Base-by-base conservation (phyloP, 495 filamentous ascomycete species). In the Tuber melanosporum region DNA sequence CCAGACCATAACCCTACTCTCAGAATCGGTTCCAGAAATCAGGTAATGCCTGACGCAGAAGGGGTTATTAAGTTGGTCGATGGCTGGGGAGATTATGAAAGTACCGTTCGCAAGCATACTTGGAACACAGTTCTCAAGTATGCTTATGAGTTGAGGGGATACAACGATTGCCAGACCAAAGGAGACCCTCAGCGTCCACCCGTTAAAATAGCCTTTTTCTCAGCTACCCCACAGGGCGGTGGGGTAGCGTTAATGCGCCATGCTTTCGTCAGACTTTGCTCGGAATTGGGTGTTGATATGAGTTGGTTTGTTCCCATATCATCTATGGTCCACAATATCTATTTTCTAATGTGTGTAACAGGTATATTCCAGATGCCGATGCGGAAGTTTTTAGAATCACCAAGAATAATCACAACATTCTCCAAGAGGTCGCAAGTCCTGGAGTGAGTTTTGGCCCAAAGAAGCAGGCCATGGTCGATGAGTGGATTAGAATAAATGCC, bases 381-480 rank as follows among this genome's bases (percentile, higher is more conserved):
- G 92, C 93, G 0, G 92, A 91, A 26, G 91, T 95, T 20, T 97
- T 96, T 84, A 89, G 92, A 47, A 91, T 93, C 76, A 97, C 93
- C 75, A 97, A 97, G 85, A 94, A 90, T 71, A 92, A 94, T 79
- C 93, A 97, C 87, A 97, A 97, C 83, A 95, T 95, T 80, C 90
- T 97, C 5, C 93, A 97, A 86, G 93, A 93, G 26, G 92, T 95
- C 39, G 89, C 89, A 45, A 85, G 87, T 42, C 88, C 89, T 0
- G 86, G 87, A 1, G 88, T 92, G 73, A 88, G 89, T 14, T 86
- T 95, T 26, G 87, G 91, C 9, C 89, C 93, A 73, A 89, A 90
- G 79, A 83, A 86, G 44, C 83, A 86, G 17, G 26, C 70, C 0
- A 71, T 74, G 36, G 86, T 95, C 46, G 86, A 85, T 15, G 89